phyloP scores from a whole-genome alignment of 1,284 basidiomycete species.

The Sporisorium sorghi region DNA sequence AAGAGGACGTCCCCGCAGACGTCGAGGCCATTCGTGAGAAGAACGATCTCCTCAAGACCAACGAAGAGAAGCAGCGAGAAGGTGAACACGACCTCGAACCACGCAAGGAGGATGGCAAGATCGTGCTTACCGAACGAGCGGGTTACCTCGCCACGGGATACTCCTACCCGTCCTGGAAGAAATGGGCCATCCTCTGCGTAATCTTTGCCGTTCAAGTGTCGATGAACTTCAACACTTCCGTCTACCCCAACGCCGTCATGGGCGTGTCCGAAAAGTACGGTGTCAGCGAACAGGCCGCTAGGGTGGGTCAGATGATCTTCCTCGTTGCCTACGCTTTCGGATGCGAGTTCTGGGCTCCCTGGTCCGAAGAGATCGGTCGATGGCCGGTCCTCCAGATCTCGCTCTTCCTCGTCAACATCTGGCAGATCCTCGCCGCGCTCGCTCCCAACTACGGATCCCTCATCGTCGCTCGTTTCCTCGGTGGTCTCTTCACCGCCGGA shows the following conservation, averaged over 20 bases:
- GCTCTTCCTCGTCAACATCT: slow-evolving; percentile 69
- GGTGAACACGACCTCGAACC: slow-evolving; percentile 48
- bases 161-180: slow-evolving; percentile 65
- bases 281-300: slow-evolving; percentile 69
- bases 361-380: slow-evolving; percentile 69
- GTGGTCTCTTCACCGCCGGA: slow-evolving; percentile 69
- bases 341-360: slow-evolving; percentile 68
- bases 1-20: slow-evolving; percentile 18
- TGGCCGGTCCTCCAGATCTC: slow-evolving; percentile 66
- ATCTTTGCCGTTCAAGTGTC: slow-evolving; percentile 70
- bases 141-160: slow-evolving; percentile 65
- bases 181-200: slow-evolving; percentile 70
- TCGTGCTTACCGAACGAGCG: slow-evolving; percentile 67
- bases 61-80: slow-evolving; percentile 49
- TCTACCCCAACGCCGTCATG: slow-evolving; percentile 68
- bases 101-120: slow-evolving; percentile 62
- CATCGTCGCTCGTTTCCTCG: slow-evolving; percentile 67
- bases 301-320: slow-evolving; percentile 71
- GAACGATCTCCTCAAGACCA: slow-evolving; percentile 46
- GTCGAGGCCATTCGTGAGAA: slow-evolving; percentile 43
- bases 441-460: slow-evolving; percentile 67
- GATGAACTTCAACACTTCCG: slow-evolving; percentile 70
- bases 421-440: slow-evolving; percentile 63
- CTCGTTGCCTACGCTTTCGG: slow-evolving; percentile 70
- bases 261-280: slow-evolving; percentile 65